These are phyloP conservation scores for Grigorovia transvaalensis DNA, from an alignment of 805 yeast species.

Conservation along the genomic window DNA sequence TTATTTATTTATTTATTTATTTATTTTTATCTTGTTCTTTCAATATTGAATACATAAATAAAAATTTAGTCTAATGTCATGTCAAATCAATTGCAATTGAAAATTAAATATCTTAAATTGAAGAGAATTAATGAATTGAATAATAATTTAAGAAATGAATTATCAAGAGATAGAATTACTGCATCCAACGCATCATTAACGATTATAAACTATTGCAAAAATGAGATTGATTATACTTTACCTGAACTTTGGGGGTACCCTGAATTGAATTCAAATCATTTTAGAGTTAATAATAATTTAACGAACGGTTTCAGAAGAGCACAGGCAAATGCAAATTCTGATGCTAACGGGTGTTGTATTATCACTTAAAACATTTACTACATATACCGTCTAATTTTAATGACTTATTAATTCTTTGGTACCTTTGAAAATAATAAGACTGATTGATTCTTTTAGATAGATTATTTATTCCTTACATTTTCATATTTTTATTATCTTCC, in stretches of 20 bases:
- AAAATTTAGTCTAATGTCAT: not conserved
- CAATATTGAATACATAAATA: not conserved
- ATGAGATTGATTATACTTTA: conserved; percentile 29
- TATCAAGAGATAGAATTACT: conserved; percentile 48
- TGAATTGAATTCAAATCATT: conserved; percentile 31
- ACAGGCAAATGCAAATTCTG: not conserved
- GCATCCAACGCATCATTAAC: conserved; percentile 52
- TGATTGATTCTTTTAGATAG: too few relatives aligned
- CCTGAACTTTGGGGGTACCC: conserved; percentile 35
- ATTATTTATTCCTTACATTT: too few relatives aligned
- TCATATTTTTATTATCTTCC: too few relatives aligned
- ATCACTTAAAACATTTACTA: not conserved
- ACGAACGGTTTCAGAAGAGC: not conserved
- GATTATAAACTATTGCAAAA: conserved; percentile 30
- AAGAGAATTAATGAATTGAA: conserved; percentile 52
- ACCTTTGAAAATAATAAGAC: too few relatives aligned
- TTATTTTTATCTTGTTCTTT: not conserved
- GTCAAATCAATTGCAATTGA: conserved; percentile 24
- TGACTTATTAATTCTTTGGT: too few relatives aligned
- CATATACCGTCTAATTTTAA: too few relatives aligned
- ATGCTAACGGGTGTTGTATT: conserved; percentile 26
- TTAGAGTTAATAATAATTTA: conserved; percentile 16
- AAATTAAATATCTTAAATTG: conserved; percentile 46
- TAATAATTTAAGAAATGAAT: conserved; percentile 38
- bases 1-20: too few relatives aligned